Base-by-base conservation (phyloP, 306 rosid species). In the Castanospermum australe region DNA sequence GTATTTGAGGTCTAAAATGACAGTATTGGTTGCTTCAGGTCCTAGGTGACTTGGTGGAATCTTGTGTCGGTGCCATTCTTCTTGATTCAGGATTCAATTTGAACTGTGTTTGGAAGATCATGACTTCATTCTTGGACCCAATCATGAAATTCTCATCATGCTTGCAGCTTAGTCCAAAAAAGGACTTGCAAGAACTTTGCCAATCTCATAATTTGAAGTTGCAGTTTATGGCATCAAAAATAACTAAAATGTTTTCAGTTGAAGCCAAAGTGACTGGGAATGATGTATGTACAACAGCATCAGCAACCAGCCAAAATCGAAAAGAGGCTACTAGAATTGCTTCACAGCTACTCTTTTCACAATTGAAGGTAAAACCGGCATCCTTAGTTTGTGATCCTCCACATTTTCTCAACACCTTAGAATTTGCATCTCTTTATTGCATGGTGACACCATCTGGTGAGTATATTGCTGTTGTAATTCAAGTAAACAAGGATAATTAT, bases 21-120 rank as follows among this genome's bases (percentile, higher is more conserved):
- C 67, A 51, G 69, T 39, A 11, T 75, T 65, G 73, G 66, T 76
- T 83, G 69, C 69, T 83, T 82, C 91, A 95, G 99, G 97, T 86
- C 65, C 81, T 95, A 57, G 99, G 99, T 25, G 98, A 95, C 86
- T 42, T 95, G 76, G 94, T 95, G 52, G 99, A 95, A 81, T 95
- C 99, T 42, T 85, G 90, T 87, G 77, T 95, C 13, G 99, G 99
- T 77, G 98, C 99, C 51, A 79, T 91, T 88, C 97, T 92, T 81
- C 90, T 95, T 50, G 99, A 95, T 79, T 84, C 98, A 7, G 99
- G 99, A 60, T 91, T 92, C 68, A 78, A 95, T 78, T 80, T 92
- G 90, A 78, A 84, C 75, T 51, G 51, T 73, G 90, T 86, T 55
- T 95, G 99, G 99, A 63, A 76, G 70, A 86, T 86, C 75, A 89